These are phyloP conservation scores for Cercophora newfieldiana DNA, from an alignment of 495 filamentous ascomycete species.

Conservation along the genomic window DNA sequence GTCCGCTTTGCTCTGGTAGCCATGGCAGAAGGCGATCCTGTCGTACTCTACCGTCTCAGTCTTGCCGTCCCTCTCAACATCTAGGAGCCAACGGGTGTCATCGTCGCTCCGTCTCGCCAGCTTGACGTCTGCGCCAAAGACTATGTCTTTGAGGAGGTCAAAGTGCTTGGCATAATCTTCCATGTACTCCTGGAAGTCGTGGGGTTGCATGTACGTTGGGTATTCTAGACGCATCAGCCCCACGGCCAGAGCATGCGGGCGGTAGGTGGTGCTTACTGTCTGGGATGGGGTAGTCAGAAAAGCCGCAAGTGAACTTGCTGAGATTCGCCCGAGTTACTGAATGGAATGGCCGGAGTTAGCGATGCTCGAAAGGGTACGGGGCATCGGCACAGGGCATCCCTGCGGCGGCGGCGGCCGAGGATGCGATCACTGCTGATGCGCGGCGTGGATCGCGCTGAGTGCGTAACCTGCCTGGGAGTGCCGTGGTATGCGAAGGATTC, in stretches of 20 bases:
- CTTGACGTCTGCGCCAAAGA: slow-evolving; percentile 15
- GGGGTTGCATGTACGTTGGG: slow-evolving; percentile 10
- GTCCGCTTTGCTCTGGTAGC: slow-evolving; percentile 34
- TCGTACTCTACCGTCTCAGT: slow-evolving; percentile 30
- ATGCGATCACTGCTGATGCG: neutral
- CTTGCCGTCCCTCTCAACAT: slow-evolving; percentile 25
- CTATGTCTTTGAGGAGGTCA: slow-evolving; percentile 21
- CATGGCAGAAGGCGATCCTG: slow-evolving; percentile 34
- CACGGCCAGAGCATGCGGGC: neutral
- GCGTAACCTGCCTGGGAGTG: slow-evolving; percentile 28
- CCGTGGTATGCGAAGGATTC: slow-evolving; percentile 31
- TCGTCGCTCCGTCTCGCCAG: neutral
- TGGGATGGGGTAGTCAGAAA: slow-evolving; percentile 40
- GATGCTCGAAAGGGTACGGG: neutral
- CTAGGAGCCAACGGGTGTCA: slow-evolving; percentile 24
- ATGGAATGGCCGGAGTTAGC: slow-evolving; percentile 9
- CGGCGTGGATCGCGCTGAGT: neutral
- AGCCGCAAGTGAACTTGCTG: slow-evolving; percentile 39
- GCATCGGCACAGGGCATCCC: neutral
- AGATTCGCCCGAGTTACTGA: slow-evolving; percentile 34
- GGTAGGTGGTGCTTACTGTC: slow-evolving; percentile 29
- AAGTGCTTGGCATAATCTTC: slow-evolving; percentile 20
- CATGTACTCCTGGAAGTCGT: slow-evolving; percentile 16
- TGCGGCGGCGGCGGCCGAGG: neutral
- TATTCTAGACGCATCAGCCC: slow-evolving; percentile 11